Evolutionary conservation across 2,329 filamentous ascomycete genomes (phyloP).

Genomic region (Exophiala calicioides): DNA sequence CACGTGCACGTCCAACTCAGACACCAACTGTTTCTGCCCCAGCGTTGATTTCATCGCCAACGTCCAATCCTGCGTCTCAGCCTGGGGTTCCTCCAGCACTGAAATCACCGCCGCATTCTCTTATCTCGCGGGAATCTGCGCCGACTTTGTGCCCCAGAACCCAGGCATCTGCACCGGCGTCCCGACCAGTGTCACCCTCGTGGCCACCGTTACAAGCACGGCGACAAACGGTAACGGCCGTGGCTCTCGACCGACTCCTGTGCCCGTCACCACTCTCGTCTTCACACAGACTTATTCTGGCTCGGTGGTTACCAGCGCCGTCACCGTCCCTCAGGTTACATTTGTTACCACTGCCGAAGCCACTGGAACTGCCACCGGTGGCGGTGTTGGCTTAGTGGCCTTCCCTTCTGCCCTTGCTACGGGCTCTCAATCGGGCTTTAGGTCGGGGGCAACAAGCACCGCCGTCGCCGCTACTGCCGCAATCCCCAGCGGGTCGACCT

Average conservation of each 20-base stretch:
- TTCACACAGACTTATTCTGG: slow-evolving; percentile 37
- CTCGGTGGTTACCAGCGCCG: slow-evolving; percentile 36
- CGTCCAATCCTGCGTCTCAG: slow-evolving; percentile 78
- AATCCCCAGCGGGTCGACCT: no score
- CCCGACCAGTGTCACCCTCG: slow-evolving; percentile 60
- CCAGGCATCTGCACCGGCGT: slow-evolving; percentile 81
- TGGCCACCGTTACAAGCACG: slow-evolving; percentile 40
- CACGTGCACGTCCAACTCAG: slow-evolving; percentile 80
- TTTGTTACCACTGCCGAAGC: slow-evolving; percentile 42
- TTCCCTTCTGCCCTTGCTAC: no score
- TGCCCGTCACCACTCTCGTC: slow-evolving; percentile 44
- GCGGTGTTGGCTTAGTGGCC: no score
- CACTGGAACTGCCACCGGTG: slow-evolving; percentile 25
- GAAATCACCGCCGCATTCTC: slow-evolving; percentile 70
- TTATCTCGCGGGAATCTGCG: slow-evolving; percentile 92
- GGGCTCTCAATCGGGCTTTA: no score
- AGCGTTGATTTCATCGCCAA: slow-evolving; percentile 72
- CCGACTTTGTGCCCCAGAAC: slow-evolving; percentile 61
- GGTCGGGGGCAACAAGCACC: not conserved
- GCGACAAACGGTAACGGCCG: slow-evolving; percentile 31
- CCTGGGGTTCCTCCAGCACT: slow-evolving; percentile 68
- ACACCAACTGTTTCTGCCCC: slow-evolving; percentile 84
- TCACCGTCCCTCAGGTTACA: slow-evolving; percentile 48
- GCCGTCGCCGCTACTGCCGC: slow-evolving; percentile 1
- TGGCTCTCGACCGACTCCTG: slow-evolving; percentile 23